Evolutionary conservation across 768 basidiomycete species (phyloP), one percentile per base, ranked within the genome.

Genomic region (Mycena filopes): DNA sequence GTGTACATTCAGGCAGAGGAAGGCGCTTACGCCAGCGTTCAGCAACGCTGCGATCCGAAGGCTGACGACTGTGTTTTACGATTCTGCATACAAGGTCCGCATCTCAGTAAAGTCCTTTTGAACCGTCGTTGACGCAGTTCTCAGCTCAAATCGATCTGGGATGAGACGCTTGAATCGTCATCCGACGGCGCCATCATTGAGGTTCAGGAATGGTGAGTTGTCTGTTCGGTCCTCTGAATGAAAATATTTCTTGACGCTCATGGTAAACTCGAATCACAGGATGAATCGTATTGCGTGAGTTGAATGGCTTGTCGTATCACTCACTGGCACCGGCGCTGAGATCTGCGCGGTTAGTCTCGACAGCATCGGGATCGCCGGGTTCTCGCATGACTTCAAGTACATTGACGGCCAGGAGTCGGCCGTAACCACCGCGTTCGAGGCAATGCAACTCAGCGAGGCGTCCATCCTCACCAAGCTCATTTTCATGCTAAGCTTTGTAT

Each of bases 361-460:
- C 74, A 75, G 54, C 25, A 76, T 82, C 50, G 81, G 83, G 15
- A 77, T 81, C 45, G 80, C 81, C 12, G 78, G 82, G 2, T 81
- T 84, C 70, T 78, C 81, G 16, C 80, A 83, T 69, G 76, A 82
- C 63, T 84, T 84, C 53, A 74, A 75, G 12, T 73, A 79, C 0
- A 72, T 84, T n/a, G 77, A 77, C 0, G 81, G 80, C 20, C 42
- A 68, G 38, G 4, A 54, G 33, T 68, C 67, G 4, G 28, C 59
- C 2, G 67, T 68, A 23, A 63, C 68, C 8, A n/a, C 26, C 10
- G 68, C 60, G 4, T 69, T 65, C 51, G 53, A 66, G 25, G 43
- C 68, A 10, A 16, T 65, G 46, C 46, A 63, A 20, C 10, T 40
- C 9, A 26, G 10, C 13, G 55, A 47, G 31, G 65, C 38, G 38